Evolutionary conservation across 2,329 filamentous ascomycete species (phyloP).

Genomic region (Paramyrothecium roridum): DNA sequence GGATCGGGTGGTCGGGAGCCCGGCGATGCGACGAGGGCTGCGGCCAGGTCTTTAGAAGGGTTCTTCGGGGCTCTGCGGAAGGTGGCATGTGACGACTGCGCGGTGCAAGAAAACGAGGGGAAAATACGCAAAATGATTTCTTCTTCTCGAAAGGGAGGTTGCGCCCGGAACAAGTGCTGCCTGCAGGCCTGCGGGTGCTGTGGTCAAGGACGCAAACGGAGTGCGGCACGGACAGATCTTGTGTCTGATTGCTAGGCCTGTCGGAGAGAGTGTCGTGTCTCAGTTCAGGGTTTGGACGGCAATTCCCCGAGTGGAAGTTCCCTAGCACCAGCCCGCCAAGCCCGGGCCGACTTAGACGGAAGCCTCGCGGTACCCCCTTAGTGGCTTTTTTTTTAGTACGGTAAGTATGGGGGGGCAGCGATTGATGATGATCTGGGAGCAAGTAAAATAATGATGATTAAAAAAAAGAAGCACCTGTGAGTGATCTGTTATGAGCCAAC

Average conservation of each 20-base stretch:
- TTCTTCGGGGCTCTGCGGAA: background rate
- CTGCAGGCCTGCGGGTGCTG: too few species aligned
- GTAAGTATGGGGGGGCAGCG: too few species aligned
- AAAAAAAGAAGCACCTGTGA: too few species aligned
- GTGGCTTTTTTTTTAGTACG: too few species aligned
- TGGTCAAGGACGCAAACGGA: background rate
- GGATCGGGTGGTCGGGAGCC: background rate
- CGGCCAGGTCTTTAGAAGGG: background rate
- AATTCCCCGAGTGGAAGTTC: background rate
- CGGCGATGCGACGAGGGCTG: background rate
- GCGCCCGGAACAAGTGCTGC: background rate
- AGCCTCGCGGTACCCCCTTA: too few species aligned
- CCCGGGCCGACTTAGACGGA: too few species aligned
- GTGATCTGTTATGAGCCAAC: too few species aligned
- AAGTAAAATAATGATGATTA: too few species aligned
- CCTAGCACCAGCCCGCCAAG: background rate
- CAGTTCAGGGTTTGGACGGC: background rate
- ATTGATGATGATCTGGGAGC: too few species aligned
- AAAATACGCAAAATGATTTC: background rate
- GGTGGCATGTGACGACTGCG: background rate
- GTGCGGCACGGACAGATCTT: background rate
- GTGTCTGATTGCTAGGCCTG: too few species aligned
- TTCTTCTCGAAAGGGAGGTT: background rate
- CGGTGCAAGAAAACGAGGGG: background rate
- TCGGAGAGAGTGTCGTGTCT: background rate